Base-by-base conservation (phyloP, 1,139 yeast genomes). In the Diutina scorzettiae region DNA sequence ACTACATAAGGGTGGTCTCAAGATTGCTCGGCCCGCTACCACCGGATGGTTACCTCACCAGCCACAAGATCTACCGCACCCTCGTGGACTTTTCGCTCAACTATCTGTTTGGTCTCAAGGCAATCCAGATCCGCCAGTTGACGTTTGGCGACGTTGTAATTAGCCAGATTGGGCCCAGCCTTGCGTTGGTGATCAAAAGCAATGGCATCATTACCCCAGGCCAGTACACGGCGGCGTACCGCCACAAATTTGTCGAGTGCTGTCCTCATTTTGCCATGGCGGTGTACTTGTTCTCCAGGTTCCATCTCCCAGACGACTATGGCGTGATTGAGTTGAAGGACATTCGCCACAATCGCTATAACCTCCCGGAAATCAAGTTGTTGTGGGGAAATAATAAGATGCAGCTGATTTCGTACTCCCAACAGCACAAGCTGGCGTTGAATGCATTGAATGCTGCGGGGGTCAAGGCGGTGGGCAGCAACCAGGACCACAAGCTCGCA, bases 221-320 rank as follows among this genome's bases (percentile, higher is more conserved):
- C 11, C 19, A 18, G 24, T 25, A 19, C 9, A 51, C 50, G 41
- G 63, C 59, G 1, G 55, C 62, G 36, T 47, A 62, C 20, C 51
- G 67, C 41, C 55, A 58, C 41, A 53, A 49, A 43, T 48, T 52
- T 44, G 52, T 61, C 24, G 63, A 61, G 47, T 49, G 53, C 39
- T 63, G 69, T 47, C 60, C 63, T 9, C 63, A 57, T 43, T 49
- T 59, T 11, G 56, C 63, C 1, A 44, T 63, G 4, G 53, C 63
- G 2, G 51, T 57, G 12, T 63, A 62, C 43, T 51, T 63, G 21
- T 63, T 62, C 41, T 48, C 53, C 32, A 41, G 66, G 30, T 57
- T 60, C 41, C 67, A 63, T 43, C 49, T 61, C 9, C 56, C 60
- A 2, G 63, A 60, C 45, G 56, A 53, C 27, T 54, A 56, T 43